Conservation (phyloP, 1,139 yeast genomes). For the Candida sojae region DNA sequence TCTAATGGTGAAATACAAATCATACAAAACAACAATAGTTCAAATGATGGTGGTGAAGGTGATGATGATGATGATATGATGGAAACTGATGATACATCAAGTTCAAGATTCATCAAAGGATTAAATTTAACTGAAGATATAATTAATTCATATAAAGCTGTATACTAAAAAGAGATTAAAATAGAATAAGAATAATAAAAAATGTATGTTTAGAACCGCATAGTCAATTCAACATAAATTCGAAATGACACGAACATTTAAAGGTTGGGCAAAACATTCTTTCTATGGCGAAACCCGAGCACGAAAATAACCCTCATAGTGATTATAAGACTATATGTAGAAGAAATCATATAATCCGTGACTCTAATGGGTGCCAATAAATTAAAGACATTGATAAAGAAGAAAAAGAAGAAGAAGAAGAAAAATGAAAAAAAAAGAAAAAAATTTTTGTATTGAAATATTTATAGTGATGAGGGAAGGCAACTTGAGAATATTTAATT, state of each 20-base stretch:
- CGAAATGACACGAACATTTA: conserved; percentile 57
- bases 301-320: conserved; percentile 57
- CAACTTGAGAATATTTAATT: background rate
- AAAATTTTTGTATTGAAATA: conserved; percentile 6
- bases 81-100: conserved; percentile 21
- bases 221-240: conserved; percentile 44
- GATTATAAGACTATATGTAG: conserved; percentile 49
- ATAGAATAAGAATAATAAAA: conserved; percentile 10
- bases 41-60: conserved; percentile 9
- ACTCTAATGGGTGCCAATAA: conserved; percentile 89
- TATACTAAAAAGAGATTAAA: conserved; percentile 21
- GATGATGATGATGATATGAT: conserved; percentile 17
- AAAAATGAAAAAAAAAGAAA: conserved; percentile 12
- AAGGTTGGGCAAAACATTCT: conserved; percentile 59
- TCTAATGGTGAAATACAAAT: conserved; percentile 29
- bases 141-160: conserved; percentile 11
- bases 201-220: conserved; percentile 53
- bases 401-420: conserved; percentile 25
- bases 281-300: conserved; percentile 93
- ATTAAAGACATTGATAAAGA: conserved; percentile 68
- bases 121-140: conserved; percentile 39
- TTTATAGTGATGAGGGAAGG: background rate
- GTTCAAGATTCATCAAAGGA: conserved; percentile 22
- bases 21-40: background rate
- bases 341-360: conserved; percentile 64